Conservation (phyloP, 2,329 filamentous ascomycete genomes). For the Zymoseptoria ardabiliae region DNA sequence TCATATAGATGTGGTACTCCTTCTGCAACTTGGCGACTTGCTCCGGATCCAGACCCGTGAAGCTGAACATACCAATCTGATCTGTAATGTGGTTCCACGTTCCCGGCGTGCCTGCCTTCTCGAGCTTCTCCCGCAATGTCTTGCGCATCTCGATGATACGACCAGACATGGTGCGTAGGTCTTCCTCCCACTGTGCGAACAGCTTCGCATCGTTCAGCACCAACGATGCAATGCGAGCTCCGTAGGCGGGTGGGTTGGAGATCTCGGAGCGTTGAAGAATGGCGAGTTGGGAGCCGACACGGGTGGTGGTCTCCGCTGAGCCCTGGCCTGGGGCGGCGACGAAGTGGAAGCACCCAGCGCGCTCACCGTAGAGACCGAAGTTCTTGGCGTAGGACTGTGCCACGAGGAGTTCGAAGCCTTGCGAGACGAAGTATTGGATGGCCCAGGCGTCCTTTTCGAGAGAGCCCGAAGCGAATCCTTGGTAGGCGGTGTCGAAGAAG, state of each 20-base stretch:
- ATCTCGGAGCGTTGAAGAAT: conserved; percentile 96
- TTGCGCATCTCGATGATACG: conserved; percentile 90
- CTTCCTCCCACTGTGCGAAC: conserved; percentile 86
- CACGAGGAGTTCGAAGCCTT: conserved; percentile 65
- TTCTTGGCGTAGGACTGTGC: conserved; percentile 51
- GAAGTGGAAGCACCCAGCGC: conserved; percentile 92
- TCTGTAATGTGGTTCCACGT: conserved; percentile 96
- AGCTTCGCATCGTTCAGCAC: conserved; percentile 76
- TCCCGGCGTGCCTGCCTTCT: conserved; percentile 77
- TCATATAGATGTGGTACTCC: conserved; percentile 77
- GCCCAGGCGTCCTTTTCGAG: conserved; percentile 78
- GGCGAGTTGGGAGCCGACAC: conserved; percentile 81
- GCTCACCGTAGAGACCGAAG: conserved; percentile 85
- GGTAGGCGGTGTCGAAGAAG: conserved; percentile 97
- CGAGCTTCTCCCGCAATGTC: conserved; percentile 68
- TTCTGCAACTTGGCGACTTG: conserved; percentile 65
- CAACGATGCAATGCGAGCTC: conserved; percentile 76
- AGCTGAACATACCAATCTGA: conserved; percentile 99
- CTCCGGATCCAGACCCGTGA: conserved; percentile 68
- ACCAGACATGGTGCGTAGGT: conserved; percentile 87
- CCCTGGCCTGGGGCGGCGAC: conserved; percentile 67
- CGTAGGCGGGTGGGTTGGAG: conserved; percentile 91
- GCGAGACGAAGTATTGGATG: conserved; percentile 88
- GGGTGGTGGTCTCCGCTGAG: conserved; percentile 49
- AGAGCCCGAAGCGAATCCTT: conserved; percentile 92